Evolutionary conservation across 1,139 yeast genomes (phyloP).

Genomic region (Lodderomyces metapsilosis): DNA sequence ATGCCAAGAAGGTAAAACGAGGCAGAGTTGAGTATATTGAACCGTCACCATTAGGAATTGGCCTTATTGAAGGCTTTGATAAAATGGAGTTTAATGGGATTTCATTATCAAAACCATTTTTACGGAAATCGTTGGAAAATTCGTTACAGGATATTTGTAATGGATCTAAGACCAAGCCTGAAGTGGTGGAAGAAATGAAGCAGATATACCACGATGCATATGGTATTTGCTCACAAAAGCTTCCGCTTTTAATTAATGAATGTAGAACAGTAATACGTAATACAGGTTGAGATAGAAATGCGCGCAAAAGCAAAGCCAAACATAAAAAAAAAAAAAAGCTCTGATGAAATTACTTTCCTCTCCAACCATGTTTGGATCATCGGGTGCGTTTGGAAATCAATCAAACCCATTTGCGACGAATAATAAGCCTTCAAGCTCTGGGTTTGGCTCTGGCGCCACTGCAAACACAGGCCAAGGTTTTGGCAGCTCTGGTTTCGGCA

Average conservation of each 20-base stretch:
- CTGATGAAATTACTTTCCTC: no score
- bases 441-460: slow-evolving; percentile 8
- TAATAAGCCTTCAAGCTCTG: slow-evolving; percentile 9
- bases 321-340: not conserved
- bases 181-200: slow-evolving; percentile 58
- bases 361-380: slow-evolving; percentile 14
- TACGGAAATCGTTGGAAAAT: slow-evolving; percentile 74
- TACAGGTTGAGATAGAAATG: not conserved
- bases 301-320: not conserved
- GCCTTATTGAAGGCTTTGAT: slow-evolving; percentile 86
- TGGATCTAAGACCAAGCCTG: slow-evolving; percentile 54
- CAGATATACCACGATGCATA: slow-evolving; percentile 64
- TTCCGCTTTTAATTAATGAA: slow-evolving; percentile 24
- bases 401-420: slow-evolving; percentile 12
- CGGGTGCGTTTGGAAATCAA: slow-evolving; percentile 15
- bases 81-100: slow-evolving; percentile 66
- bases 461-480: slow-evolving; percentile 16
- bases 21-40: slow-evolving; percentile 45
- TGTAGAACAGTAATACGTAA: slow-evolving; percentile 17
- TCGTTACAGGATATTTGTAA: slow-evolving; percentile 65
- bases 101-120: slow-evolving; percentile 85
- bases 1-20: slow-evolving; percentile 52
- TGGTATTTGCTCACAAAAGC: slow-evolving; percentile 35
- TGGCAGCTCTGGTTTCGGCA: slow-evolving; percentile 13
- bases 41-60: slow-evolving; percentile 85